A percentile compares a stretch with the other conserved stretches of the same genome.
phyloP scores from a whole-genome alignment of 148 eudicot species.

The Vaccinium corymbosum region DNA sequence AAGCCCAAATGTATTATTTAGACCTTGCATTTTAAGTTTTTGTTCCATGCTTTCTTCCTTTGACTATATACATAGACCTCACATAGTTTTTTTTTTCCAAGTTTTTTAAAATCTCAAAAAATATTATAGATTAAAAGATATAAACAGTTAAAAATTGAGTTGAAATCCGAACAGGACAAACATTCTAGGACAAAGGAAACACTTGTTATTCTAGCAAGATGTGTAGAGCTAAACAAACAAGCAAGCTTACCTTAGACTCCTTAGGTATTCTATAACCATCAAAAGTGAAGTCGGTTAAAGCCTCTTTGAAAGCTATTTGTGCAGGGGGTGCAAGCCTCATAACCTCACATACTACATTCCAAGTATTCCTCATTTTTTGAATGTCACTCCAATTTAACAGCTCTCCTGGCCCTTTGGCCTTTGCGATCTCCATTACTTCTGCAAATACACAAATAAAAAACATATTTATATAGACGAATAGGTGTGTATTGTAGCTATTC shows the following conservation, averaged over 20 bases:
- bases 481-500: no score
- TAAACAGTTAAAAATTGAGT: no score
- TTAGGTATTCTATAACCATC: conserved; percentile 33
- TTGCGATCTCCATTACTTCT: conserved; percentile 27
- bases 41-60: no score
- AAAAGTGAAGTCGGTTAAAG: conserved; percentile 27
- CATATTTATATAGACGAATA: neutral
- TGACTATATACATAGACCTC: no score
- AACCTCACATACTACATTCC: conserved; percentile 33
- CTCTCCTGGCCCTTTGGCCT: conserved; percentile 18
- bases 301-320: conserved; percentile 26
- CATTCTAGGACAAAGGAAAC: no score
- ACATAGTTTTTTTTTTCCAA: no score
- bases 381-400: conserved; percentile 28
- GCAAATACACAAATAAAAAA: neutral
- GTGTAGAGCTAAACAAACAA: neutral
- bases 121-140: no score
- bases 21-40: no score
- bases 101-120: no score
- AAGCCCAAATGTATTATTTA: no score
- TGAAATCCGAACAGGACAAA: no score
- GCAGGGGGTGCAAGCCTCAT: conserved; percentile 33
- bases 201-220: no score
- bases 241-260: conserved; percentile 34
- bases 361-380: conserved; percentile 34